These are phyloP conservation scores for Hypoxylon sp. DNA, from an alignment of 2,329 filamentous ascomycete genomes.

Conservation along the genomic window DNA sequence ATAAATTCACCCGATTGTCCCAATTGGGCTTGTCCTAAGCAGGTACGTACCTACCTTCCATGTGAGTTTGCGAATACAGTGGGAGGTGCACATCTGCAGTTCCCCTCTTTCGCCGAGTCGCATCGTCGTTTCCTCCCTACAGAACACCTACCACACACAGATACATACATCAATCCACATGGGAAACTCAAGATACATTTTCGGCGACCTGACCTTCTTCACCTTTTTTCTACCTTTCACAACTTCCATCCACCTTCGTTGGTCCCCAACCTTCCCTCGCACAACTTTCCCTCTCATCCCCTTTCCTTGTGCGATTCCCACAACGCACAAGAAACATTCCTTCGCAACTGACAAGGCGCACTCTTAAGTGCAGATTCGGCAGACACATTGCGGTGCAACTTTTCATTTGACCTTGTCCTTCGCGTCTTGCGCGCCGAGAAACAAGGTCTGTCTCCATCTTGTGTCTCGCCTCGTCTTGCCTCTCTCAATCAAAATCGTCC, in stretches of 20 bases:
- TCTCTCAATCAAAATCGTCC: conserved; percentile 12
- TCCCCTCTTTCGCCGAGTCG: conserved; percentile 18
- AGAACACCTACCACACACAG: background rate
- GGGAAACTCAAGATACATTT: conserved; percentile 1
- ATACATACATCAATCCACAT: background rate
- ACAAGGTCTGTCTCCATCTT: conserved; percentile 8
- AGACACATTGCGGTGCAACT: conserved; percentile 35
- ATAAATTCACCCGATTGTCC: conserved; percentile 5
- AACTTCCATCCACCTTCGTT: background rate
- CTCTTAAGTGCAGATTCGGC: conserved; percentile 30
- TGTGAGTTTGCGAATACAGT: background rate
- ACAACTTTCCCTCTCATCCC: conserved; percentile 13
- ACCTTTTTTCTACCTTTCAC: background rate
- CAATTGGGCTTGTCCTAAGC: conserved; percentile 8
- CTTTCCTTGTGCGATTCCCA: conserved; percentile 18
- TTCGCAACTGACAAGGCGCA: conserved; percentile 24
- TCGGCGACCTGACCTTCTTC: conserved; percentile 7
- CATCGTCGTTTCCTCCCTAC: conserved; percentile 10
- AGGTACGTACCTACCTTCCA: conserved; percentile 25
- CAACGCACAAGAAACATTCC: conserved; percentile 31
- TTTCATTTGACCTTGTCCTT: conserved; percentile 34
- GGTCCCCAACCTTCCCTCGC: conserved; percentile 10
- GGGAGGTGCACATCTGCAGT: conserved; percentile 11
- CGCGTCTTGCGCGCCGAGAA: conserved; percentile 5
- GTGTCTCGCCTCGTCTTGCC: conserved; percentile 17